Base-by-base conservation (phyloP, 169 alveolate genomes). In the Eimeria acervulina region DNA sequence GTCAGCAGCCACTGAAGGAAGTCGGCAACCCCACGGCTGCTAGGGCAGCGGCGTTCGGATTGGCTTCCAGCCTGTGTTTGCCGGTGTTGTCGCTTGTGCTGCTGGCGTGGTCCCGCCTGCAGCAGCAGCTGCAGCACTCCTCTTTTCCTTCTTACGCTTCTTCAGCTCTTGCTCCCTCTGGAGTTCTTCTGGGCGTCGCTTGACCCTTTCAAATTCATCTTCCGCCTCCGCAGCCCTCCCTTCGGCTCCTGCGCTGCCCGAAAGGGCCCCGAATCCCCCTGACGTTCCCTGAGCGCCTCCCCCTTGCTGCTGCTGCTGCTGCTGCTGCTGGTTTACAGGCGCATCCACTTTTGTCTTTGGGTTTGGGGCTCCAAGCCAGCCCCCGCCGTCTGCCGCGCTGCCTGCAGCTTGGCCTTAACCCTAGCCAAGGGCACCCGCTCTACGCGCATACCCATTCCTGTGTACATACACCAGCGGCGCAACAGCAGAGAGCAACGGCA, bases 361-460 rank as follows among this genome's bases (percentile, higher is more conserved):
- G 40, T 80, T 85, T 26, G 52, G 90, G 68, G 85, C 66, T 84
- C 96, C 31, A 47, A 31, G 40, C 61, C 96, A 66, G 68, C 36
- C 38, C 52, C 87, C 55, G n/a, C 7, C 15, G 31, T 38, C 70
- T 66, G 38, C 78, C 93, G 63, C 38, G 31, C 38, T 47, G 84
- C 94, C 55, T 88, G 90, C 59, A 87, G 89, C 90, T 98, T 98
- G 31, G 97, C 98, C 70, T 98, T 98, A 3, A 98, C 99, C 51
- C 97, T 95, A 23, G 96, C 97, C n/a, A 97, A 96, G 6, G 97
- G 97, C 26, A 98, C 99, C 87, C 97, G 97, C 97, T 98, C 99
- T 38, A 98, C 99, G 36, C 99, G 97, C 99, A 98, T 99, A 83
- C 99, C 98, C 99, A 98, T 98, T 6, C 96, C 96, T 94, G 94